Evolutionary conservation across 345 rosid species (phyloP), one percentile per base, ranked within the genome.

Genomic region (Aurinia saxatilis): DNA sequence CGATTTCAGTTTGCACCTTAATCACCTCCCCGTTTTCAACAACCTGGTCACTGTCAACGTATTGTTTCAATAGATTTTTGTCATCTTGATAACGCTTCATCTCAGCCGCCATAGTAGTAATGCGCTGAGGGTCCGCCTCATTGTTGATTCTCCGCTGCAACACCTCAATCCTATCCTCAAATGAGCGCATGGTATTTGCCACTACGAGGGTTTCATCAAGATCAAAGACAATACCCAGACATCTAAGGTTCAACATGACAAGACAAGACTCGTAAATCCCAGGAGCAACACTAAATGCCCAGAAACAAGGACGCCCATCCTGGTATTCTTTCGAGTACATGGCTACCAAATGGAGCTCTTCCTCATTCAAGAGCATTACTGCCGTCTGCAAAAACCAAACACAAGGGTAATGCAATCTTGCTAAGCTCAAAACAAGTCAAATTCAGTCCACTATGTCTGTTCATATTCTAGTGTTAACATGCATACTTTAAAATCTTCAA

Each of bases 211-310:
- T 95, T 74, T 95, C 99, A 73, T 90, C 99, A 8, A 95, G 87
- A 78, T 95, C 98, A 83, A 95, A 95, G 47, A 95, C 99, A 63
- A 95, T 95, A 61, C 95, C 96, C 51, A 95, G 82, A 66, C 99
- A 95, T 75, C 98, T 86, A 66, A 88, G 81, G 63, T 95, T 88
- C 73, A 95, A 65, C 99, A 95, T 86, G 72, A 73, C 78, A 55
- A 90, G 90, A 79, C 95, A 86, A 15, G 95, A 82, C 58, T 78
- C 61, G 48, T 95, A 95, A 10, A 82, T 86, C 55, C 96, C 98
- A 40, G 80, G 71, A 38, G 81, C 77, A 57, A 84, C 88, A 60
- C 40, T 70, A 74, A 93, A 93, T 36, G 81, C 96, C 99, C 97
- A 93, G 80, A 93, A 93, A 77, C 86, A 90, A 45, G 97, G 88